Base-by-base conservation (phyloP, 176 grass and related monocot genomes). In the Pharus latifolius region DNA sequence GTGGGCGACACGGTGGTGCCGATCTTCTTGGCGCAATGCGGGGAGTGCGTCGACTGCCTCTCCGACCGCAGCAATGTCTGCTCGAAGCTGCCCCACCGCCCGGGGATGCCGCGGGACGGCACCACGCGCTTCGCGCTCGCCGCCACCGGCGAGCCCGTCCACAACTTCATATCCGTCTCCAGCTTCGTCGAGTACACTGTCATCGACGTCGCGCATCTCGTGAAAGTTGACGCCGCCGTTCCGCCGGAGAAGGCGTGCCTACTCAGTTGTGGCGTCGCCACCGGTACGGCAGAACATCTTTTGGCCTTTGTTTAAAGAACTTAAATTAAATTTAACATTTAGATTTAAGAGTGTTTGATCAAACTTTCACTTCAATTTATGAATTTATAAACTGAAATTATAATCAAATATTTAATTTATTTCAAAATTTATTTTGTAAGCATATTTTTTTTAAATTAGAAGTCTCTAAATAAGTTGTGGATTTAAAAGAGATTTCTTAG, bases 181-280 rank as follows among this genome's bases (percentile, higher is more conserved):
- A 94, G 86, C 75, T 94, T 94, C 72, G 43, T 56, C 43, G 61
- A 87, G 76, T 94, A 87, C 79, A 87, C 83, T 0, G 86, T 94
- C 3, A 86, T 94, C 0, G 86, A 94, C 60, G 67, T 83, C 17
- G 49, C 49, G 28, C 55, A 84, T 67, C 28, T 90, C 56, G 82
- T 79, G 54, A 84, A 18, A 55, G 1, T 94, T 35, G 24, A 11
- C 26, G 22, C 11, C 11, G 20, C 0, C 3, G 2, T 89, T 32
- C 54, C 85, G 8, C 72, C 7, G 49, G 79, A 65, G 49, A 89
- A 57, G 79, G 82, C 82, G 13, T 89, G 91, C 61, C 66, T 94
- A 6, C 91, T 94, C 43, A 87, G 91, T 49, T 94, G 91, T 40
- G 83, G 86, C 55, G 49, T 86, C 19, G 33, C 91, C 34, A 89